Evolutionary conservation across 2,329 filamentous ascomycete genomes (phyloP).

Genomic region (Cercospora berteroae): DNA sequence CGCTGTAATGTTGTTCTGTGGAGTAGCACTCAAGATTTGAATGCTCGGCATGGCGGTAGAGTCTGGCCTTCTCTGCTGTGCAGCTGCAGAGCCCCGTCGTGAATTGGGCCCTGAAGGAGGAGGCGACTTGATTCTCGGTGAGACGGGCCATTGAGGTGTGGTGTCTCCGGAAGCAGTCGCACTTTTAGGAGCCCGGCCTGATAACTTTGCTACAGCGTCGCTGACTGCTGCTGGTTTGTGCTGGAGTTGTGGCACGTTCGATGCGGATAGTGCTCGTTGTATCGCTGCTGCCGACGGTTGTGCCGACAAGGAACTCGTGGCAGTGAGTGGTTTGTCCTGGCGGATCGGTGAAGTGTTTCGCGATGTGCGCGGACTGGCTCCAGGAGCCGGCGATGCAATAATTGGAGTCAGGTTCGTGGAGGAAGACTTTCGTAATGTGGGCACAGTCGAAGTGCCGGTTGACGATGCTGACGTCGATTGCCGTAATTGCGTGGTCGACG

Average conservation of each 20-base stretch:
- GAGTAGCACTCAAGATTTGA: conserved; percentile 47
- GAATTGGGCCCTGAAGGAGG: conserved; percentile 56
- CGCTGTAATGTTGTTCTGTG: conserved; percentile 38
- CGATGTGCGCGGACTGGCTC: conserved; percentile 47
- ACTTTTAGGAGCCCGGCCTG: conserved; percentile 61
- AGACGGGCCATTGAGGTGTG: conserved; percentile 71
- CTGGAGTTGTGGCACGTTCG: conserved; percentile 65
- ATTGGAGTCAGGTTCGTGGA: conserved; percentile 33
- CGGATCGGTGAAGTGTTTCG: conserved; percentile 50
- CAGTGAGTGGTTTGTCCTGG: conserved; percentile 43
- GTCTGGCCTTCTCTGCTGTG: conserved; percentile 40
- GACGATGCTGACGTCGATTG: conserved; percentile 13
- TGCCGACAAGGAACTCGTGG: conserved; percentile 41
- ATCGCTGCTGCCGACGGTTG: conserved; percentile 62
- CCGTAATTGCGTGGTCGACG: conserved; percentile 14
- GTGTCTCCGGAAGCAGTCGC: conserved; percentile 46
- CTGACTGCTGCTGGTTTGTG: conserved; percentile 49
- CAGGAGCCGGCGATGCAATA: conserved; percentile 37
- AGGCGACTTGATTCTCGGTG: conserved; percentile 71
- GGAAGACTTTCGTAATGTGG: conserved; percentile 31
- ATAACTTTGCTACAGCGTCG: conserved; percentile 61
- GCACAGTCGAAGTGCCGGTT: conserved; percentile 15
- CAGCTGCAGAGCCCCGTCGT: conserved; percentile 42
- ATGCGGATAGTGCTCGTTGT: conserved; percentile 66
- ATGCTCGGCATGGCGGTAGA: conserved; percentile 43